Base-by-base conservation (phyloP, 139 green algal species). In the Picochlorum costavermella region DNA sequence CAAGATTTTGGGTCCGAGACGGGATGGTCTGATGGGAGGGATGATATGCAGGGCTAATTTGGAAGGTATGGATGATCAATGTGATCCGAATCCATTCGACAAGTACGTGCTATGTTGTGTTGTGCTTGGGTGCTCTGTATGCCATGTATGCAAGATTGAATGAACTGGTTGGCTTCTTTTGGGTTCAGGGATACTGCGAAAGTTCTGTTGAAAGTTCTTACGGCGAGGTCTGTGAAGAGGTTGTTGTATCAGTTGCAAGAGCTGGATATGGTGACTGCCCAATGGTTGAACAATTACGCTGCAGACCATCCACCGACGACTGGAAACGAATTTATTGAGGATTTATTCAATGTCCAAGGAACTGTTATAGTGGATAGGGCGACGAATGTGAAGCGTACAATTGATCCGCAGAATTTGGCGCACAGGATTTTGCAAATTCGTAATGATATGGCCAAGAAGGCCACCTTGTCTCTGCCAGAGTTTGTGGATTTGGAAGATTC, bases 311-410 rank as follows among this genome's bases (percentile, higher is more conserved):
- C 67, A 20, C 71, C 71, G 11, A 56, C 59, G 2, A 30, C 45
- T 8, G 68, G 71, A 53, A 60, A 78, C 43, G 61, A 77, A 70
- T 70, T 78, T 33, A 60, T 89, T 71, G 43, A 51, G 14, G 1
- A 66, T 29, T 44, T 66, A 12, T 56, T 66, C 13, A 53, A 66
- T 20, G 33, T 20, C 0, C 51, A 55, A 55, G 60, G 60, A 29
- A 43, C 36, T 31, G 45, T 50, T 11, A 53, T 75, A 37, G 31
- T 29, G 25, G 68, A 75, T 33, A 37, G 14, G 6, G 30, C 23
- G 29, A 70, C 61, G 25, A 23, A 33, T 43, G 64, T 62, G 14
- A 30, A 23, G 14, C 68, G 70, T 62, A 63, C 29, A n/a, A 63
- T 75, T 11, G 68, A 75, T 55, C 68, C 68, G 5, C 60, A 65